These are phyloP conservation scores for Aegilops umbellulata DNA, from an alignment of 176 grass and related monocot genomes.

Conservation along the genomic window DNA sequence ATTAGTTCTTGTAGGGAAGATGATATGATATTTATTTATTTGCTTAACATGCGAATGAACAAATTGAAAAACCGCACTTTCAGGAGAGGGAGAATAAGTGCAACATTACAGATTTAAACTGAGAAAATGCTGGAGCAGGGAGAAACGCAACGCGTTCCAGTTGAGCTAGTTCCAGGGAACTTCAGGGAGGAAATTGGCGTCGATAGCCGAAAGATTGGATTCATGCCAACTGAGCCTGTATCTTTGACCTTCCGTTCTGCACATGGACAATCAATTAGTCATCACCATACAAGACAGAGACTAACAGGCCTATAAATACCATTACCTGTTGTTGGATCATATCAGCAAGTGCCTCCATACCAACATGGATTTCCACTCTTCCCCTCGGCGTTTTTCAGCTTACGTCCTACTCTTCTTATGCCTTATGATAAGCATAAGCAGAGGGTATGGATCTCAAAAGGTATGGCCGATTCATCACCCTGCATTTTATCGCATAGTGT, in stretches of 20 bases:
- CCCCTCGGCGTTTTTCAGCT: background rate
- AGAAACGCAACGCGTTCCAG: background rate
- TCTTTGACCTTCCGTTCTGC: conserved; percentile 21
- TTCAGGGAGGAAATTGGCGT: background rate
- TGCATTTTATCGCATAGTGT: background rate
- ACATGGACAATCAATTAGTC: background rate
- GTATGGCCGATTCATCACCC: background rate
- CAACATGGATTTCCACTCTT: conserved; percentile 17
- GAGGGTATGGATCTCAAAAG: conserved; percentile 5
- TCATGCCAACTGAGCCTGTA: background rate
- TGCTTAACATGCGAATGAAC: background rate
- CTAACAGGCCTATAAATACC: conserved; percentile 17
- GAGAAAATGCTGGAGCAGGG: background rate
- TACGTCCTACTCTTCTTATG: background rate
- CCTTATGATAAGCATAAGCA: conserved; percentile 14
- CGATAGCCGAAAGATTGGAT: background rate
- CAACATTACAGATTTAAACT: background rate
- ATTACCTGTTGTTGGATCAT: background rate
- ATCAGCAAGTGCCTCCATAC: background rate
- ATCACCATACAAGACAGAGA: background rate
- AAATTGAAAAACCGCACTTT: background rate
- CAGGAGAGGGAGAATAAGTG: background rate
- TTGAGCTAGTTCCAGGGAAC: conserved; percentile 7
- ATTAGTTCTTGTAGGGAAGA: background rate
- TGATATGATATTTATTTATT: too few relatives aligned